Percentiles rank a stretch among this genome's conserved stretches.
Conservation (phyloP, 192 early-diverging fungal genomes). For the Mortierella claussenii region DNA sequence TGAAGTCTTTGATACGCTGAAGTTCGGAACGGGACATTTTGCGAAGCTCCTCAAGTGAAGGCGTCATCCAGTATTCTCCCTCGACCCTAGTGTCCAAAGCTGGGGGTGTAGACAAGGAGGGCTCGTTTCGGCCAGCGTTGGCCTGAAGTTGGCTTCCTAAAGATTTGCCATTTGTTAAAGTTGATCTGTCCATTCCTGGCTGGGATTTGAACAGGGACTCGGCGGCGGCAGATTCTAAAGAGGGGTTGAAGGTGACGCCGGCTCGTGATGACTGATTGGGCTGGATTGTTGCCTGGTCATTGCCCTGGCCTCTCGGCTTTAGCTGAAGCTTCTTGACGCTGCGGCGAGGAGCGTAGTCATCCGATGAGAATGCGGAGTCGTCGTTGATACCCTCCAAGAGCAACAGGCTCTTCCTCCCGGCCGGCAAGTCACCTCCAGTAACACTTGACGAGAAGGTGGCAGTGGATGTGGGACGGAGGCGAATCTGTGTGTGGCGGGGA, state of each 20-base stretch:
- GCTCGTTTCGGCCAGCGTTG: conserved; percentile 3
- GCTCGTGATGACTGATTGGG: conserved; percentile 14
- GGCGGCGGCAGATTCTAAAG: conserved; percentile 34
- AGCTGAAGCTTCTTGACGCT: conserved; percentile 79
- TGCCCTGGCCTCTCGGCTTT: conserved; percentile 41
- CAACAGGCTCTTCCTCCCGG: conserved; percentile 48
- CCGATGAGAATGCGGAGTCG: conserved; percentile 64
- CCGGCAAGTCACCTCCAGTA: conserved; percentile 25
- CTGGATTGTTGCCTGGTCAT: conserved; percentile 1
- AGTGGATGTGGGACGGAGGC: conserved; percentile 36
- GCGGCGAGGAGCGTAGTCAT: conserved; percentile 75
- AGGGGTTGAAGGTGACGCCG: conserved; percentile 50
- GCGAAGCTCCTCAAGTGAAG: conserved; percentile 77
- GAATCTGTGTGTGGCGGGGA: conserved; percentile 72
- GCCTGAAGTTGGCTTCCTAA: conserved; percentile 4
- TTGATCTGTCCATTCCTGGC: conserved; percentile 11
- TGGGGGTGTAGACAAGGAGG: neutral
- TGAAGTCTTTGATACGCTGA: conserved; percentile 76
- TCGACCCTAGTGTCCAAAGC: conserved; percentile 21
- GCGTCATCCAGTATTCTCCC: conserved; percentile 81
- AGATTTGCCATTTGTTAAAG: neutral
- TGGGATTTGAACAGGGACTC: conserved; percentile 25
- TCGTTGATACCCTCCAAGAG: conserved; percentile 52
- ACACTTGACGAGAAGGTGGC: conserved; percentile 49
- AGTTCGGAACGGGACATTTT: conserved; percentile 76